Conservation (phyloP, 768 basidiomycete species). For the Psilocybe cubensis region DNA sequence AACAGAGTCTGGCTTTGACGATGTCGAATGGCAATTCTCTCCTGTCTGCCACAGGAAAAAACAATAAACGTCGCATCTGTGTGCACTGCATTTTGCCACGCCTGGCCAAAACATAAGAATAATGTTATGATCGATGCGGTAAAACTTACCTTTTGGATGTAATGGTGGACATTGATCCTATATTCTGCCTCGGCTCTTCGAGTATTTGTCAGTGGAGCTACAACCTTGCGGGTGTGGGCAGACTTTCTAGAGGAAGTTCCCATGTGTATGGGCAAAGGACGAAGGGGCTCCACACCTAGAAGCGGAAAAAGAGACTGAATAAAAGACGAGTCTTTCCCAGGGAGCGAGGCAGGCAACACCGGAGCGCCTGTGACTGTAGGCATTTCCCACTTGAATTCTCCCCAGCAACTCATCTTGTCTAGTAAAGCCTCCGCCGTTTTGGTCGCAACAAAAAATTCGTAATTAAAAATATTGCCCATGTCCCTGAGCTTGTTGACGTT, state of each 20-base stretch:
- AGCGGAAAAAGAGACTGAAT: neutral
- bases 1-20: neutral
- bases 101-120: neutral
- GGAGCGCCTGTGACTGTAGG: neutral
- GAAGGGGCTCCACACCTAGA: no score
- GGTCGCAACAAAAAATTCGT: neutral
- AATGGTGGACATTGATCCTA: neutral
- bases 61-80: slow-evolving; percentile 2
- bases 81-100: neutral
- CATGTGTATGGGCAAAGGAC: no score
- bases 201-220: neutral
- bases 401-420: neutral
- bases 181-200: neutral
- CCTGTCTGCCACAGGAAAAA: neutral
- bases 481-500: neutral
- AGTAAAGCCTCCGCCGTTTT: neutral
- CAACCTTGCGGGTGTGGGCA: neutral
- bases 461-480: neutral
- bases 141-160: neutral
- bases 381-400: neutral
- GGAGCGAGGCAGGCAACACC: neutral
- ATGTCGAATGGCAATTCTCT: slow-evolving; percentile 4
- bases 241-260: neutral
- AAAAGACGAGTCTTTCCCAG: neutral
- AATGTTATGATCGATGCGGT: neutral